Conservation (phyloP, 106 monocot species). For the Amphibolis antarctica region DNA sequence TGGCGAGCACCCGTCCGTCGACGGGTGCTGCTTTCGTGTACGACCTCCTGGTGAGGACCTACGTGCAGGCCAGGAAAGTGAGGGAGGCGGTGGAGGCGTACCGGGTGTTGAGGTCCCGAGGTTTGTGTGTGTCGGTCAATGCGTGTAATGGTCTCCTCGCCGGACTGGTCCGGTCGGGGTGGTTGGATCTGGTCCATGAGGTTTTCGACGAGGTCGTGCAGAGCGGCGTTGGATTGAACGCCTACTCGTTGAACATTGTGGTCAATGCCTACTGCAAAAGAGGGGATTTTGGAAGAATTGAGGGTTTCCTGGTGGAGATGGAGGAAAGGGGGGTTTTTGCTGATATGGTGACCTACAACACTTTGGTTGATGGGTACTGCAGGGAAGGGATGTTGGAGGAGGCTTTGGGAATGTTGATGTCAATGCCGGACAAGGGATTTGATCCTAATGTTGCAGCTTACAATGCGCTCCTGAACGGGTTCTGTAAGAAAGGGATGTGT, state of each 20-base stretch:
- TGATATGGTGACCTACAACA: constrained; percentile 76
- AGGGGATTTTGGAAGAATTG: constrained; percentile 30
- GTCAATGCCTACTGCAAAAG: constrained; percentile 67
- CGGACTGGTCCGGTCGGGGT: constrained; percentile 50
- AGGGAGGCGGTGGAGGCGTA: constrained; percentile 74
- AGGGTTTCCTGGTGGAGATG: constrained; percentile 58
- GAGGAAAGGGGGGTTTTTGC: constrained; percentile 56
- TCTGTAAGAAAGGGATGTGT: constrained; percentile 33
- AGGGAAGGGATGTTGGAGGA: constrained; percentile 39
- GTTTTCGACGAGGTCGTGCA: constrained; percentile 39
- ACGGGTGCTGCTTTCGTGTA: constrained; percentile 18
- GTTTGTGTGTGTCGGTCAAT: constrained; percentile 41
- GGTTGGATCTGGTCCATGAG: constrained; percentile 52
- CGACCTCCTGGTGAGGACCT: constrained; percentile 74
- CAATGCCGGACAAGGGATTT: constrained; percentile 51
- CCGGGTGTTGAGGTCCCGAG: constrained; percentile 26
- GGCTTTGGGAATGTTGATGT: constrained; percentile 33
- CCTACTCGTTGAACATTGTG: constrained; percentile 81
- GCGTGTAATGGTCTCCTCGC: constrained; percentile 67
- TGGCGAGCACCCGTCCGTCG: constrained; percentile 18
- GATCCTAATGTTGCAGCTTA: constrained; percentile 52
- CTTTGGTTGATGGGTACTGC: constrained; percentile 58
- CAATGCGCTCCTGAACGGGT: constrained; percentile 71
- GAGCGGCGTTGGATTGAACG: constrained; percentile 34
- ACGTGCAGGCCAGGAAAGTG: constrained; percentile 72